Conservation (phyloP, 805 yeast species). For the Priceomyces medius region DNA sequence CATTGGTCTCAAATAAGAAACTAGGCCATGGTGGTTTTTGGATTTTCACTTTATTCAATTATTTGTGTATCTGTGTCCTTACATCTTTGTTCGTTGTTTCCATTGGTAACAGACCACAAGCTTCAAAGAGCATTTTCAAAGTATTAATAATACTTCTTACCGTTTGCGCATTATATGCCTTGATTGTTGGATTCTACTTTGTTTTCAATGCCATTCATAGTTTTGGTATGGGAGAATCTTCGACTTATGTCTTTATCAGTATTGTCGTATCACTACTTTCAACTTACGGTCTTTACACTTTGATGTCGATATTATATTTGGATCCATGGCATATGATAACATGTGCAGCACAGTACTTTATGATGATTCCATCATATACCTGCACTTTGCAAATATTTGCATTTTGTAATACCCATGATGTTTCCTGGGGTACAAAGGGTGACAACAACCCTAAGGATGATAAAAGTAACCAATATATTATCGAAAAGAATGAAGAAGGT, state of each 20-base stretch:
- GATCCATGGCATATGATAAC: constrained; percentile 97
- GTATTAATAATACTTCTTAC: constrained; percentile 70
- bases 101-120: constrained; percentile 97
- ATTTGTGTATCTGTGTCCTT: constrained; percentile 76
- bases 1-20: constrained; percentile 48
- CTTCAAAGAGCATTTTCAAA: constrained; percentile 78
- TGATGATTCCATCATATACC: constrained; percentile 87
- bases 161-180: constrained; percentile 76
- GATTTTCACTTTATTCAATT: constrained; percentile 81
- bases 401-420: constrained; percentile 96
- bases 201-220: constrained; percentile 53
- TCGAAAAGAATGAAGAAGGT: constrained; percentile 76
- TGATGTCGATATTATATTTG: constrained; percentile 79
- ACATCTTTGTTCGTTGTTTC: constrained; percentile 89
- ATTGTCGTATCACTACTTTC: constrained; percentile 82
- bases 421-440: constrained; percentile 99
- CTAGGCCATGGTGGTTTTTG: constrained; percentile 79
- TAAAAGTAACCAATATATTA: constrained; percentile 77
- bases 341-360: constrained; percentile 82
- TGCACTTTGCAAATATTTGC: constrained; percentile 94
- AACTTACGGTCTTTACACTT: constrained; percentile 84
- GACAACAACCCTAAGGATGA: constrained; percentile 67
- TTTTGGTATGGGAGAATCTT: constrained; percentile 41
- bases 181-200: constrained; percentile 79
- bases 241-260: constrained; percentile 59